phyloP scores from a whole-genome alignment of 768 basidiomycete species.

The Lentinula lateritia region DNA sequence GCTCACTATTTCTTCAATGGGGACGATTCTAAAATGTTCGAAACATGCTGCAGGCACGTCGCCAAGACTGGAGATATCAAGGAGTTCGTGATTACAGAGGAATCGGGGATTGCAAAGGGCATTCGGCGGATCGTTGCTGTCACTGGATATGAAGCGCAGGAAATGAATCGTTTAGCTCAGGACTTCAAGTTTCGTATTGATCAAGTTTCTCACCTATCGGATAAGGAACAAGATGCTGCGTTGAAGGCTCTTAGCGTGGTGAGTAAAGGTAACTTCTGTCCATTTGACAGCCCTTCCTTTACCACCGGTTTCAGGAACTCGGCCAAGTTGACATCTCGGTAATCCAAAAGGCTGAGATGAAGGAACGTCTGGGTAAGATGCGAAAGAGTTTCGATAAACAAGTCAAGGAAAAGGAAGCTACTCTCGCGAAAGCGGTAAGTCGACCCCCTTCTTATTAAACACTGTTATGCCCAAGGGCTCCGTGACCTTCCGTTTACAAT shows the following conservation, averaged over 20 bases:
- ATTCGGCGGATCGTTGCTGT: conserved; percentile 92
- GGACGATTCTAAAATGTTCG: neutral
- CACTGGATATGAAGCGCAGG: conserved; percentile 89
- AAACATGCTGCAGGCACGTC: conserved; percentile 61
- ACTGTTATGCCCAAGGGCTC: too few relatives aligned
- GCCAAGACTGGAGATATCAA: conserved; percentile 97
- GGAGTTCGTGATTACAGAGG: conserved; percentile 90
- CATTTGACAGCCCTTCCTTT: neutral
- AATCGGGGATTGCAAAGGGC: conserved; percentile 97
- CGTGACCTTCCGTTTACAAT: too few relatives aligned
- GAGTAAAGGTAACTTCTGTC: conserved; percentile 20
- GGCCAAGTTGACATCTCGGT: conserved; percentile 87
- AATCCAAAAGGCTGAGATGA: conserved; percentile 72
- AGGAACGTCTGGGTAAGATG: conserved; percentile 62
- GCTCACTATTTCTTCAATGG: conserved; percentile 12
- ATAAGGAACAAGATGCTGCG: conserved; percentile 82
- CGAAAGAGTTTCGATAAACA: conserved; percentile 85
- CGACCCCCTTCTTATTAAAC: neutral
- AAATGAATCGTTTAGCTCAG: conserved; percentile 65
- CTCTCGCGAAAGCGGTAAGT: conserved; percentile 68
- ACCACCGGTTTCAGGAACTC: conserved; percentile 58
- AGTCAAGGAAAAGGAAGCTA: conserved; percentile 74
- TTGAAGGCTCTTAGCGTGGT: conserved; percentile 80
- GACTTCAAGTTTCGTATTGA: conserved; percentile 59
- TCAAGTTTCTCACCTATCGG: conserved; percentile 50